Percentiles rank a stretch among this genome's conserved stretches.
Evolutionary conservation across 2,329 filamentous ascomycete species (phyloP).

Genomic region (Trichoderma sp.): DNA sequence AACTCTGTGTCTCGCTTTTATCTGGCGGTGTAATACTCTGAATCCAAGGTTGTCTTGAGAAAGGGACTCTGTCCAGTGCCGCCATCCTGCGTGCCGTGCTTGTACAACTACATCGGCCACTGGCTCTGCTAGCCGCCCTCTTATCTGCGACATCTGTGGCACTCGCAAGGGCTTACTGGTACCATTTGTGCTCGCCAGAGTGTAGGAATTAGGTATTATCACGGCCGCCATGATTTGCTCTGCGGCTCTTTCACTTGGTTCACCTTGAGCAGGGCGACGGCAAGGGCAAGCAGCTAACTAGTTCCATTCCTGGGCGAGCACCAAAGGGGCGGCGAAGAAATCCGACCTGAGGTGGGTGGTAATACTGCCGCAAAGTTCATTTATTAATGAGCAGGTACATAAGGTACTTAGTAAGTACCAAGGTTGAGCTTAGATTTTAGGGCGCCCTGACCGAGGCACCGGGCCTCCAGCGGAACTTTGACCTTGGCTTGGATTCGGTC

Average conservation of each 20-base stretch:
- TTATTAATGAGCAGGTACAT: too few relatives aligned
- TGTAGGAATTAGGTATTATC: too few relatives aligned
- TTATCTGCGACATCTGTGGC: constrained; percentile 13
- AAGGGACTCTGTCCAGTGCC: neutral
- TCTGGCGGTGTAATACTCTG: constrained; percentile 9
- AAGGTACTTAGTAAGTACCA: too few relatives aligned
- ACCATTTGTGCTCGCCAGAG: neutral
- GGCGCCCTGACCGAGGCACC: constrained; percentile 12
- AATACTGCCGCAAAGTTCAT: neutral
- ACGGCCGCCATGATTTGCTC: neutral
- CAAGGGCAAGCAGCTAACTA: constrained; percentile 14
- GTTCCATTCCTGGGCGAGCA: constrained; percentile 17
- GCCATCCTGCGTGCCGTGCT: neutral
- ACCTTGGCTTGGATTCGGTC: neutral
- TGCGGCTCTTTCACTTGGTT: neutral
- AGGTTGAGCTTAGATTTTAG: constrained; percentile 7
- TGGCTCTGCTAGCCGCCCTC: neutral
- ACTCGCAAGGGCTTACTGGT: constrained; percentile 12
- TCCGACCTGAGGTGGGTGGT: neutral
- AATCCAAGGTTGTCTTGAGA: neutral
- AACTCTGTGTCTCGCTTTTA: neutral
- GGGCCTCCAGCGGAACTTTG: neutral
- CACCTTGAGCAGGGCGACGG: neutral
- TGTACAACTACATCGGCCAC: neutral
- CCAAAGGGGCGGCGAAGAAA: neutral